Evolutionary conservation across 768 basidiomycete genomes (phyloP).

Genomic region (Xanthoconium purpureum): DNA sequence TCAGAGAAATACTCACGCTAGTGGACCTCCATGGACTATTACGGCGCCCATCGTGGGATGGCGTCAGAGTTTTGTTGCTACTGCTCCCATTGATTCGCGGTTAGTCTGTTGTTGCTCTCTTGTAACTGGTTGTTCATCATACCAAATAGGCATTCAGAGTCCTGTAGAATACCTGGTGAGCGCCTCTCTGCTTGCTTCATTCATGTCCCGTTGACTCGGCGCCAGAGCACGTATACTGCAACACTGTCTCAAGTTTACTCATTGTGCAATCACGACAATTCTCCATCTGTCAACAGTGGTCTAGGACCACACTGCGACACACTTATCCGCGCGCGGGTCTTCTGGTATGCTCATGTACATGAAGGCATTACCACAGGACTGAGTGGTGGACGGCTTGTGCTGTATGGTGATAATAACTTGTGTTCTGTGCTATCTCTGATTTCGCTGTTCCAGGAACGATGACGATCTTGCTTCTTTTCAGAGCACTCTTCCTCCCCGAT

Average conservation of each 20-base stretch:
- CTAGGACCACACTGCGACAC: constrained; percentile 55
- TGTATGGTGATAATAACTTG: constrained; percentile 49
- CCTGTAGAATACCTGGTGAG: constrained; percentile 26
- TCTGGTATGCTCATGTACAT: constrained; percentile 86
- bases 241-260: constrained; percentile 79
- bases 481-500: constrained; percentile 49
- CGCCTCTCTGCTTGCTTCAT: neutral
- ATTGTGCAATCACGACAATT: constrained; percentile 56
- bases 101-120: constrained; percentile 31
- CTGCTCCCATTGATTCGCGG: constrained; percentile 83
- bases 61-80: constrained; percentile 74
- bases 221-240: constrained; percentile 70
- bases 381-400: constrained; percentile 75
- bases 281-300: constrained; percentile 46
- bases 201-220: constrained; percentile 7
- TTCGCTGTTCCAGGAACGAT: constrained; percentile 46
- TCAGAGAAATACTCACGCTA: constrained; percentile 72
- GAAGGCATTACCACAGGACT: constrained; percentile 83
- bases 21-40: constrained; percentile 79
- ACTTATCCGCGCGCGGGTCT: constrained; percentile 70
- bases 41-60: constrained; percentile 83
- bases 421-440: constrained; percentile 2
- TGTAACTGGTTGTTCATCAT: constrained; percentile 6
- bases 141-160: constrained; percentile 25
- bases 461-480: constrained; percentile 79